These are phyloP conservation scores for Pseudocercospora macadamiae DNA, from an alignment of 2,329 filamentous ascomycete species.

Conservation along the genomic window DNA sequence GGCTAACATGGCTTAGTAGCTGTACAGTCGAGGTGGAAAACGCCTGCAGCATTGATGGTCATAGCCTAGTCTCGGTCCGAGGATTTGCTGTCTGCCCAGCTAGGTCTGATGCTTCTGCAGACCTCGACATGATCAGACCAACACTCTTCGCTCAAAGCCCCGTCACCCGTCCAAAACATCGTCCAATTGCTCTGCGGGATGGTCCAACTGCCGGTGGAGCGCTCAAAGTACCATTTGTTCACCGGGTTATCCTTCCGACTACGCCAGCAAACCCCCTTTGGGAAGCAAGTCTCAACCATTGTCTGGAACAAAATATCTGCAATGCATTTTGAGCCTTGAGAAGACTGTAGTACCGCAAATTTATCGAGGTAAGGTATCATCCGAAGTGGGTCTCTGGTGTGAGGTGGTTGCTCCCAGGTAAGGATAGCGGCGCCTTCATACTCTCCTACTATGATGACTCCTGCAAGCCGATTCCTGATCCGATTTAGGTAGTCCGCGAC, in stretches of 20 bases:
- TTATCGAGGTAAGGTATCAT: constrained; percentile 95
- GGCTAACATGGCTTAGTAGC: too few relatives aligned
- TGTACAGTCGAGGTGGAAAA: too few relatives aligned
- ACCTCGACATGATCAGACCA: constrained; percentile 55
- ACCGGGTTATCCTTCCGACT: constrained; percentile 89
- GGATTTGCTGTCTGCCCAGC: constrained; percentile 45
- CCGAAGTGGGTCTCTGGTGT: constrained; percentile 51
- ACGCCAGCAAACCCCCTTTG: constrained; percentile 86
- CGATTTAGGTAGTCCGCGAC: constrained; percentile 80
- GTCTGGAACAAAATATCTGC: constrained; percentile 96
- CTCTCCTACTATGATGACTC: constrained; percentile 90
- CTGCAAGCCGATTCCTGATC: constrained; percentile 78
- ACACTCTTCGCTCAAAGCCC: constrained; percentile 50
- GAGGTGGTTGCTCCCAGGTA: constrained; percentile 82
- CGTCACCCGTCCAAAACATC: constrained; percentile 91
- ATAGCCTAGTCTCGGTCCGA: too few relatives aligned
- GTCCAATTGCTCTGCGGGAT: constrained; percentile 83
- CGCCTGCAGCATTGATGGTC: too few relatives aligned
- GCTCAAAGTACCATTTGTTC: constrained; percentile 99
- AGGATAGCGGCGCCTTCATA: constrained; percentile 95
- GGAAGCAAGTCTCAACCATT: constrained; percentile 89
- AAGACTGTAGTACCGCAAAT: constrained; percentile 89
- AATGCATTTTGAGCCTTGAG: constrained; percentile 83
- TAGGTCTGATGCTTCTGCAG: constrained; percentile 51
- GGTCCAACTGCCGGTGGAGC: constrained; percentile 80